These are phyloP conservation scores for Hyaloperonospora brassicae DNA, from an alignment of 352 stramenopile species.

Conservation along the genomic window DNA sequence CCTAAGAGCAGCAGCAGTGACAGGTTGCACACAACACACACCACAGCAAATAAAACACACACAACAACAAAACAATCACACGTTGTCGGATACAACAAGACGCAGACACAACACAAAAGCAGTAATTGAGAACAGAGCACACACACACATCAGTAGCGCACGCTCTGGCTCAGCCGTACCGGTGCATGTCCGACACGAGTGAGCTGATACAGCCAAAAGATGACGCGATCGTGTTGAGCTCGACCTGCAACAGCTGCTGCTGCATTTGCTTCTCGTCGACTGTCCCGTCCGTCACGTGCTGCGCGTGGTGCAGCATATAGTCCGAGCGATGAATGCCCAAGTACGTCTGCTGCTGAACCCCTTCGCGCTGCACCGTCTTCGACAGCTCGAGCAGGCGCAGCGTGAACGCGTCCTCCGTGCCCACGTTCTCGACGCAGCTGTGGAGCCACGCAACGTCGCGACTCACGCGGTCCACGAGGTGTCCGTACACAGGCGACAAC, in stretches of 20 bases:
- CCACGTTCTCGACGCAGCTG: slow-evolving; percentile 53
- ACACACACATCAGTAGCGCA: no score
- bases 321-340: slow-evolving; percentile 90
- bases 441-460: slow-evolving; percentile 78
- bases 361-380: slow-evolving; percentile 53
- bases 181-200: slow-evolving; percentile 88
- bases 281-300: slow-evolving; percentile 12
- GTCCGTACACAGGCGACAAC: slow-evolving; percentile 67
- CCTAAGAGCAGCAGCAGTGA: slow-evolving; percentile 11
- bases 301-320: slow-evolving; percentile 91
- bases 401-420: slow-evolving; percentile 86
- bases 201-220: slow-evolving; percentile 94
- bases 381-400: slow-evolving; percentile 70
- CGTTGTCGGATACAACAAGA: no score
- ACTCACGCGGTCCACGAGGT: slow-evolving; percentile 72
- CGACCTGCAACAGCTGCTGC: slow-evolving; percentile 88
- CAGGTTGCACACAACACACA: not conserved
- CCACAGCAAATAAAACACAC: no score
- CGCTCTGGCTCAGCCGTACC: slow-evolving; percentile 22
- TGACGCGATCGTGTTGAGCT: slow-evolving; percentile 98
- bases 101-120: no score
- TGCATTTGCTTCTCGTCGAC: slow-evolving; percentile 14
- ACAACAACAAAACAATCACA: no score
- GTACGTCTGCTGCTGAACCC: slow-evolving; percentile 72
- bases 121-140: no score